Base-by-base conservation (phyloP, 768 basidiomycete genomes). In the Kwoniella botswanensis region DNA sequence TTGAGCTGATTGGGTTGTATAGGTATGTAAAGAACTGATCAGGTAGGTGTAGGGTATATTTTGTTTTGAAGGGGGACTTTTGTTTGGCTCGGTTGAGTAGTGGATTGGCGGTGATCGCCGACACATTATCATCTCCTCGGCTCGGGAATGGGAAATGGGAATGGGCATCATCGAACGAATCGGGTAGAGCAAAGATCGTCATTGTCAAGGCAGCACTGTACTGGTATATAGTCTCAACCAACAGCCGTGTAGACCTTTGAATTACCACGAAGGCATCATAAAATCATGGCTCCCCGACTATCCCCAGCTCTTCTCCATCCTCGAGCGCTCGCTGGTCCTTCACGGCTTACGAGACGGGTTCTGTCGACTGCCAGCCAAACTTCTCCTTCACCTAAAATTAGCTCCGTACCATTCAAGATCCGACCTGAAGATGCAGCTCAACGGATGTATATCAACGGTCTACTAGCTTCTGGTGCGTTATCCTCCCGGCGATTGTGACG, bases 331-430 rank as follows among this genome's bases (percentile, higher is more conserved):
- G 58, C 52, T 41, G 22, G 21, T 22, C 42, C 50, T 13, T 67
- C 54, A 4, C 43, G 13, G 17, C n/a, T 18, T 2, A 21, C 52
- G n/a, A 44, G 63, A 52, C 68, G 68, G 35, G 35, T 9, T n/a
- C 24, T 56, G 17, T 35, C 68, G 26, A 21, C 68, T 12, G 21
- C 65, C 26, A 62, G 50, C 13, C 64, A 65, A 21, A 55, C 55
- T 21, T 77, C 78, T 17, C 76, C 68, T 58, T 79, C 78, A 1
- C 41, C 67, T 62, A 81, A 81, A 67, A 81, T 81, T 26, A 71
- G 52, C 24, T 66, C 73, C 4, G 78, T 76, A 13, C 80, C 80
- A 24, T 81, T 81, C 69, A 70, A 67, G 17, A 69, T 72, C 17
- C 46, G 62, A 42, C 80, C 76, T 15, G 69, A 76, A 41, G 63